Evolutionary conservation across 768 basidiomycete genomes (phyloP).

Genomic region (Cystobasidium ongulense): DNA sequence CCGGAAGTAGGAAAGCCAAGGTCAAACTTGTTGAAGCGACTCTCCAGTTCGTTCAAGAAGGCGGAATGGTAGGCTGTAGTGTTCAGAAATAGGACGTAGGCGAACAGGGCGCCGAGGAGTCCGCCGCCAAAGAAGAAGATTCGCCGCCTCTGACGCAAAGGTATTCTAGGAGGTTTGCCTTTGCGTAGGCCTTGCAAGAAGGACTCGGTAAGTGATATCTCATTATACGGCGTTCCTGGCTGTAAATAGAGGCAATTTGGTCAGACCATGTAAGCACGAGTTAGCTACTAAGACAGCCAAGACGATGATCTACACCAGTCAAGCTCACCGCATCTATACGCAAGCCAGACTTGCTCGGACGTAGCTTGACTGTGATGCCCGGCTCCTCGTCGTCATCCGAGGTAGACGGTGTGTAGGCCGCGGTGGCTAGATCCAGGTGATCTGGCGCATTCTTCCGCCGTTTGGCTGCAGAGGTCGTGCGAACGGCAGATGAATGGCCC

Average conservation of each 20-base stretch:
- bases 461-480: neutral
- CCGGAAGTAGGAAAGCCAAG: conserved; percentile 22
- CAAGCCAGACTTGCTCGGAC: neutral
- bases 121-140: conserved; percentile 19
- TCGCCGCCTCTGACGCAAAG: conserved; percentile 10
- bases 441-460: conserved; percentile 23
- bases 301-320: neutral
- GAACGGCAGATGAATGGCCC: neutral
- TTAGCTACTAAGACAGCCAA: neutral
- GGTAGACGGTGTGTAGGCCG: neutral
- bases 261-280: neutral
- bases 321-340: conserved; percentile 16
- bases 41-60: conserved; percentile 19
- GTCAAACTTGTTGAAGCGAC: neutral
- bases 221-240: conserved; percentile 28
- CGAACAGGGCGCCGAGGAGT: conserved; percentile 10
- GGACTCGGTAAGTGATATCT: conserved; percentile 23
- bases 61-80: conserved; percentile 8
- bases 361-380: conserved; percentile 17
- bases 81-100: conserved; percentile 14
- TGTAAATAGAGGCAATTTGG: neutral
- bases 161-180: conserved; percentile 16
- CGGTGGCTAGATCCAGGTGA: neutral
- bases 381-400: conserved; percentile 7
- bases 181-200: conserved; percentile 10